These are phyloP conservation scores for Phytomonas francai DNA, from an alignment of 208 protist species.

Conservation along the genomic window DNA sequence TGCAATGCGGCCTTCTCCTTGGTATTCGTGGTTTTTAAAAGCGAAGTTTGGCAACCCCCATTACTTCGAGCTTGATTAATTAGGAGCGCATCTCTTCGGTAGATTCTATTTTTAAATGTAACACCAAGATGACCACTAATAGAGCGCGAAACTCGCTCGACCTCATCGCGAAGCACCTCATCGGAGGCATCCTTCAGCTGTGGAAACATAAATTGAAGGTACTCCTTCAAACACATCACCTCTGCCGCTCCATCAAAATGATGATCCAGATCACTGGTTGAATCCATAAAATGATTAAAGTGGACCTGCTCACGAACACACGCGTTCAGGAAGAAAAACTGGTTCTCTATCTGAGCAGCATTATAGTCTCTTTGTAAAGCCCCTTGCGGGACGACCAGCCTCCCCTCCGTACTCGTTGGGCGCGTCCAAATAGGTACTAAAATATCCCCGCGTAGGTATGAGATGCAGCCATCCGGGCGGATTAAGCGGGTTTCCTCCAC, in stretches of 20 bases:
- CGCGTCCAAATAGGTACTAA: constrained; percentile 93
- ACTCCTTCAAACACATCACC: constrained; percentile 77
- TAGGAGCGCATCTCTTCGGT: constrained; percentile 65
- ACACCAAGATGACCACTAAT: constrained; percentile 67
- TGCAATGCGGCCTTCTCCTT: not conserved
- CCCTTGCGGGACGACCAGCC: constrained; percentile 83
- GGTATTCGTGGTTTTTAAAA: not conserved
- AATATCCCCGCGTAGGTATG: constrained; percentile 86
- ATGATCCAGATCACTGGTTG: constrained; percentile 80
- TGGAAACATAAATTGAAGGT: constrained; percentile 60
- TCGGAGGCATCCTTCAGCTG: constrained; percentile 24
- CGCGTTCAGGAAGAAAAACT: constrained; percentile 95
- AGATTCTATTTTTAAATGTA: constrained; percentile 67
- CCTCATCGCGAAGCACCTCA: constrained; percentile 31
- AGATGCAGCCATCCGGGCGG: constrained; percentile 63
- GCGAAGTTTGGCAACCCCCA: not conserved
- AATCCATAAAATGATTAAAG: constrained; percentile 78
- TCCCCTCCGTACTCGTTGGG: constrained; percentile 93
- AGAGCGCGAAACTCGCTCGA: constrained; percentile 41
- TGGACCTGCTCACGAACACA: constrained; percentile 83
- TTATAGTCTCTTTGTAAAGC: constrained; percentile 60
- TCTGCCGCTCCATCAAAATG: constrained; percentile 92
- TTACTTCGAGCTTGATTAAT: constrained; percentile 48
- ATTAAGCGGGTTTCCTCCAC: constrained; percentile 42
- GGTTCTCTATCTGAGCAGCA: constrained; percentile 77